Base-by-base conservation (phyloP, 495 filamentous ascomycete species). In the Penicillium canariense region DNA sequence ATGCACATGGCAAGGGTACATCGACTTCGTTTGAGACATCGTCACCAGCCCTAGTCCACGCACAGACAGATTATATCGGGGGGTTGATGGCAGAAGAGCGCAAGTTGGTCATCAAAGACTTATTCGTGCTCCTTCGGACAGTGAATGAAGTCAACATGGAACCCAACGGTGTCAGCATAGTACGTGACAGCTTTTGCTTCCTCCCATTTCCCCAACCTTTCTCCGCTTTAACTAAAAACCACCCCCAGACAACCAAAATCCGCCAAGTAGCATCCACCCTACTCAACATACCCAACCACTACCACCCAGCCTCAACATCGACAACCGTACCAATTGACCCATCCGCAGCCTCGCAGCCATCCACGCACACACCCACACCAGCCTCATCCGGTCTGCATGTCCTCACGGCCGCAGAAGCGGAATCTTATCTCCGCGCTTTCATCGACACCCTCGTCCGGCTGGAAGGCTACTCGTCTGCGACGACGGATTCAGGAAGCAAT, bases 101-200 rank as follows among this genome's bases (percentile, higher is more conserved):
- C 3, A 87, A 90, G 55, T 70, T 81, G 0, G 86, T 94, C 11
- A 82, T 91, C n/a, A 84, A 87, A 42, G 83, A 87, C 63, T 78
- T 96, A 0, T 76, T 92, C 4, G 69, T 81, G 0, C 81, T 92
- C 7, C 68, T 96, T 9, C 74, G 75, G 12, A 86, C 81, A 27
- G 86, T 96, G 61, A 84, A 83, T 48, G 84, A 89, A 71, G 79
- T 88, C 42, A 88, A 89, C 66, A 87, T 92, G 77, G 89, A 94
- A 66, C 87, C 90, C 2, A 92, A 91, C 62, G 87, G 83, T 15
- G 80, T 79, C 38, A 88, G 85, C 44, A 84, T 93, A 44, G 77
- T 84, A 77, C 43, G 80, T 71, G 27, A 42, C 52, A 25, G 9
- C 38, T 35, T 27, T 5, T 30, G 4, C 9, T 26, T 23, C 30